Base-by-base conservation (phyloP, 2,329 filamentous ascomycete genomes). In the Trichophyton schoenleinii region DNA sequence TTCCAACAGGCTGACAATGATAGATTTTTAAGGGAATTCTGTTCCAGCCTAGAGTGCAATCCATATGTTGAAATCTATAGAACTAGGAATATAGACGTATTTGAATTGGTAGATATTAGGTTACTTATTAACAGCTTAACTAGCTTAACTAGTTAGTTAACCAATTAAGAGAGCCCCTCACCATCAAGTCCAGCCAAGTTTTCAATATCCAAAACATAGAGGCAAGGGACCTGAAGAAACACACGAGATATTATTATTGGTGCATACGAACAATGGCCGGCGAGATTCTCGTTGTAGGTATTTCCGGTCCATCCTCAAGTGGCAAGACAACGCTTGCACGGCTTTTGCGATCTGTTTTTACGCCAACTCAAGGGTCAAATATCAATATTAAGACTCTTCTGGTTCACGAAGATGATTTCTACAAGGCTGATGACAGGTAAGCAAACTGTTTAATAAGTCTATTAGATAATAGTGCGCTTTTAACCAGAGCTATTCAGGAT, bases 341-440 rank as follows among this genome's bases (percentile, higher is more conserved):
- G 1, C 80, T 96, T 11, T 80, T 99, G 18, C 85, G 90, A 62
- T 85, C 89, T 70, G 86, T 95, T 66, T 91, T 96, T 69, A 86
- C 86, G 11, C 65, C 63, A 4, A 53, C 46, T 13, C 18, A 44
- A 36, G 36, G 22, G 5, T 34, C 44, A 15, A 57, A 28, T n/a
- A 28, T 5, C 9, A 62, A 58, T 15, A 31, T 73, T 7, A 68
- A 66, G 3, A 70, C 74, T 0, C 92, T 91, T 70, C 88, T 97
- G 69, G 81, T 99, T 22, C 94, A 99, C 72, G 85, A 96, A 72
- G 94, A 99, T 77, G 94, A 99, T 74, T 99, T 97, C 72, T 99
- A 96, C 77, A 85, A 84, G 66, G 79, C 88, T 0, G 92, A 97
- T 71, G 75, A 81, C 34, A 81, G 90, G 81, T 89, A 69, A 18